Base-by-base conservation (phyloP, 2,329 filamentous ascomycete species). In the Penicillium sp. region DNA sequence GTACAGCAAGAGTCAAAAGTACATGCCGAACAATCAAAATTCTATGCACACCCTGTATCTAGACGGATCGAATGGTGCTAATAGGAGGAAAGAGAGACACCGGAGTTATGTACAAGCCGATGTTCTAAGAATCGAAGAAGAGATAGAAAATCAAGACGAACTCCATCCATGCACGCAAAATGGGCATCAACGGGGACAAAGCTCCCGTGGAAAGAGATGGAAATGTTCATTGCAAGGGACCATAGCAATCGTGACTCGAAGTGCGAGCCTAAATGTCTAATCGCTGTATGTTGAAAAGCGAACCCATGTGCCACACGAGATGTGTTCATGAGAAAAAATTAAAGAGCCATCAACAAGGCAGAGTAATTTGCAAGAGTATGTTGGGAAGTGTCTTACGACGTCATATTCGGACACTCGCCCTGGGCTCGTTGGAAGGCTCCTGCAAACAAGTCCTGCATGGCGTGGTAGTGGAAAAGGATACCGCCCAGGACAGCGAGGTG, bases 391-490 rank as follows among this genome's bases (percentile, higher is more conserved):
- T 29, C 22, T 67, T 60, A 71, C 11, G 63, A 50, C 8, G 64
- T 61, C 54, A 73, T 47, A 39, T 68, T 69, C 11, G 71, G 73
- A 39, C 74, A 77, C 60, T 77, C 73, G 20, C 72, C 80, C 69
- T 85, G 72, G 2, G 88, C 89, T 57, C 88, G 82, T 62, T 80
- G 76, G 74, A 93, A 93, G 11, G 90, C 90, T 39, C 82, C 83
- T 5, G 88, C 82, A 69, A 99, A 99, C 74, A 99, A 94, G 54
- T 92, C 85, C 74, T 97, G 90, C 93, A 99, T 97, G 18, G 94
- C 94, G 22, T 84, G 82, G 76, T 97, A 99, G 74, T 99, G 94
- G 73, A 96, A 97, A n/a, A 97, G 75, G 56, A 99, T 99, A 11
- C 94, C 94, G 16, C 92, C 91, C 29, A 99, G 79, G 11, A 99